Percentiles rank a stretch among this genome's conserved stretches.
These are phyloP conservation scores for Pichia sp. DNA, from an alignment of 1,139 yeast genomes.

Conservation along the genomic window DNA sequence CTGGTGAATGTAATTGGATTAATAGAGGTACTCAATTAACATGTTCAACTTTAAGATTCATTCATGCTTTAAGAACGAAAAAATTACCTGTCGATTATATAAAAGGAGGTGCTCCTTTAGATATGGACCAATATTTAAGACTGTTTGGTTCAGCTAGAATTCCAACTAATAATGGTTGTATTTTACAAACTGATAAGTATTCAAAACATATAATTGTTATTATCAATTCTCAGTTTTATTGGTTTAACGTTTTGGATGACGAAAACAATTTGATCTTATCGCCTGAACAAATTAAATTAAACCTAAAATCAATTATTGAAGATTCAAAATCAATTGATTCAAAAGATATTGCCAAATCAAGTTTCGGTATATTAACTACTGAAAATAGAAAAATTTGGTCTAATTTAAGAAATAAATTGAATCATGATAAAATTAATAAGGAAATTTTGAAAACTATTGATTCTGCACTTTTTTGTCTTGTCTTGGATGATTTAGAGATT, in stretches of 20 bases:
- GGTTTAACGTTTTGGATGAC: conserved; percentile 85
- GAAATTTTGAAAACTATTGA: conserved; percentile 73
- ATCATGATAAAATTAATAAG: conserved; percentile 46
- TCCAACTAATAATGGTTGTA: conserved; percentile 75
- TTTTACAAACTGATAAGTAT: conserved; percentile 71
- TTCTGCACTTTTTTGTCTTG: conserved; percentile 72
- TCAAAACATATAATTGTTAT: conserved; percentile 80
- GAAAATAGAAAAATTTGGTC: conserved; percentile 89
- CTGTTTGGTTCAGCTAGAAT: conserved; percentile 82
- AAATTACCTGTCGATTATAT: conserved; percentile 70
- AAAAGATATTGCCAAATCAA: conserved; percentile 68
- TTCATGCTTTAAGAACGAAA: conserved; percentile 69
- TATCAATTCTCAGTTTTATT: conserved; percentile 82
- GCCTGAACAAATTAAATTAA: conserved; percentile 69
- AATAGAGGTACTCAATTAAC: conserved; percentile 80
- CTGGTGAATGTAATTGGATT: conserved; percentile 64
- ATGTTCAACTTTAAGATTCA: conserved; percentile 68
- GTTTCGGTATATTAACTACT: conserved; percentile 84
- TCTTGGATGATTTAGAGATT: conserved; percentile 72
- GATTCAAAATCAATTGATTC: conserved; percentile 61
- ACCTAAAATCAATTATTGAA: conserved; percentile 66
- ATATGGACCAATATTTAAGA: conserved; percentile 86
- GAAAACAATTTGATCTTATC: conserved; percentile 62
- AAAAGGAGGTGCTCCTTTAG: conserved; percentile 59
- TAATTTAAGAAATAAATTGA: conserved; percentile 49